Conservation (phyloP, 2,329 filamentous ascomycete genomes). For the Trichoderma guizhouense region DNA sequence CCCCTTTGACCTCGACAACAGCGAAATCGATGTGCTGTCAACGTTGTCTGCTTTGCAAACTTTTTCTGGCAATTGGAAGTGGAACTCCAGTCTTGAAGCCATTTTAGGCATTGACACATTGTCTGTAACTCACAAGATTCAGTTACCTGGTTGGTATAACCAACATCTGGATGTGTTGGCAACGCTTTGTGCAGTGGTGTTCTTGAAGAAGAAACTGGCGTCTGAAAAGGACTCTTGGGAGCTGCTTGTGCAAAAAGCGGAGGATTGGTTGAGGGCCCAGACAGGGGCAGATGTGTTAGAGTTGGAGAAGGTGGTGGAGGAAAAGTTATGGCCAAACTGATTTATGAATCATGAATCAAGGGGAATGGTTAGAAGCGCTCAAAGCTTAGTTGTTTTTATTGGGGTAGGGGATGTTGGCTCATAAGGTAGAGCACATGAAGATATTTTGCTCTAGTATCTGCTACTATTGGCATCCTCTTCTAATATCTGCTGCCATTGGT, state of each 20-base stretch:
- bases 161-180: conserved; percentile 24
- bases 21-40: not conserved
- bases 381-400: not conserved
- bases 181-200: conserved; percentile 31
- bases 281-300: conserved; percentile 19
- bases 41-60: conserved; percentile 52
- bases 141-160: conserved; percentile 3
- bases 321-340: not conserved
- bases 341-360: not conserved
- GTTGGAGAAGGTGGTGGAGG: conserved; percentile 22
- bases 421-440: not conserved
- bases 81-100: conserved; percentile 27
- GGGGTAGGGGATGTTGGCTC: not conserved
- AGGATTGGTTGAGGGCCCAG: conserved; percentile 42
- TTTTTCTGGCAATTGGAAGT: conserved; percentile 33
- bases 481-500: no score
- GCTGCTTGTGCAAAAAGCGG: conserved; percentile 60
- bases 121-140: conserved; percentile 1
- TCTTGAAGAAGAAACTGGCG: conserved; percentile 43
- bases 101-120: conserved; percentile 26
- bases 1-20: not conserved
- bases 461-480: not conserved
- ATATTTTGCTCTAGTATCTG: not conserved
- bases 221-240: conserved; percentile 58
- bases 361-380: not conserved